phyloP scores from a whole-genome alignment of 208 protist species.

The Strigomonas galati region DNA sequence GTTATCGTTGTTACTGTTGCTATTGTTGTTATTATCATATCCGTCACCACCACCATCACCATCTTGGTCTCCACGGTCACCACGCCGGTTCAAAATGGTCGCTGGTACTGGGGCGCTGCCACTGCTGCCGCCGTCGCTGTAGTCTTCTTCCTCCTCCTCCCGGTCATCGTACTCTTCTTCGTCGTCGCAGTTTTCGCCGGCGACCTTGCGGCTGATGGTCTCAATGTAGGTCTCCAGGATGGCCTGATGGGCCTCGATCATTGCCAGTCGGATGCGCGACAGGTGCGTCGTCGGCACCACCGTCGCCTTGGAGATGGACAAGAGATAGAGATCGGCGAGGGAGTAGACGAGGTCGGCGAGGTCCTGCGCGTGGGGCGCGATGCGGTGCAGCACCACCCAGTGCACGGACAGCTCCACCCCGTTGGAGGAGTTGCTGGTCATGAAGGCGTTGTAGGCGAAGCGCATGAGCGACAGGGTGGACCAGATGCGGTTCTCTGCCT shows the following conservation, averaged over 20 bases:
- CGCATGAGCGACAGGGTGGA: slow-evolving; percentile 83
- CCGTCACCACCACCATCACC: slow-evolving; percentile 1
- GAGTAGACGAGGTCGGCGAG: slow-evolving; percentile 83
- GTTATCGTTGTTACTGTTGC: background rate
- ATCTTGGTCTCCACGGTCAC: background rate
- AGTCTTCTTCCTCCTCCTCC: slow-evolving; percentile 23
- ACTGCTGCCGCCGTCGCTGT: slow-evolving; percentile 20
- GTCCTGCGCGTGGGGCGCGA: slow-evolving; percentile 72
- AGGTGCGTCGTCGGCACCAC: slow-evolving; percentile 75
- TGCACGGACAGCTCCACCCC: slow-evolving; percentile 71
- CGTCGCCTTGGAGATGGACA: slow-evolving; percentile 73
- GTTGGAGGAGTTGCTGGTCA: slow-evolving; percentile 65
- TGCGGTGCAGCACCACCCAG: slow-evolving; percentile 89
- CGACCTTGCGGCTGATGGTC: slow-evolving; percentile 73
- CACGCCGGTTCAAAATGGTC: background rate
- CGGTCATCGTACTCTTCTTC: slow-evolving; percentile 12
- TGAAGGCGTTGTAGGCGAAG: slow-evolving; percentile 83
- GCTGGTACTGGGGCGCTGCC: background rate
- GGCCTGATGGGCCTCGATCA: slow-evolving; percentile 69
- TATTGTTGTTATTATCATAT: background rate
- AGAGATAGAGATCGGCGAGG: slow-evolving; percentile 73
- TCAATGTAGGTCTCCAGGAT: slow-evolving; percentile 83
- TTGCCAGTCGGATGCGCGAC: slow-evolving; percentile 68
- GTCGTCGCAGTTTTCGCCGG: slow-evolving; percentile 33
- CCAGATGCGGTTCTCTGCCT: slow-evolving; percentile 64